phyloP scores from a whole-genome alignment of 768 basidiomycete species.

The Hysterangium stoloniferum region DNA sequence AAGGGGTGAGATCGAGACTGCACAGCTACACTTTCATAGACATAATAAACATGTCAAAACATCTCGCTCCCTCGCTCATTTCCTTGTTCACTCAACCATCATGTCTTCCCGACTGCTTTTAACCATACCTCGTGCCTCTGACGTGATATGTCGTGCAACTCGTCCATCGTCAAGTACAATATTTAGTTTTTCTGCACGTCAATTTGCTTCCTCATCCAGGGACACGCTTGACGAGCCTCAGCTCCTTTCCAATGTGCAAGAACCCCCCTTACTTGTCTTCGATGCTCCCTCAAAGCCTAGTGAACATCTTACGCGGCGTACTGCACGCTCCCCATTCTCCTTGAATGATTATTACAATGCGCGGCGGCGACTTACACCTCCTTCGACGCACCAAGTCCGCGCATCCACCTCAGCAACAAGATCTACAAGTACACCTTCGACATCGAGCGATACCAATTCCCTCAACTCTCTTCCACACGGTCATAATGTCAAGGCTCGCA shows the following conservation, averaged over 20 bases:
- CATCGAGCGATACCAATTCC: background rate
- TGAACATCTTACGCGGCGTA: conserved; percentile 7
- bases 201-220: background rate
- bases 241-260: background rate
- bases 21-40: background rate
- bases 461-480: conserved; percentile 2
- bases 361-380: background rate
- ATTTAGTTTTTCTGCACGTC: background rate
- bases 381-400: background rate
- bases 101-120: background rate
- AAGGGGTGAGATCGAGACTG: too few relatives aligned
- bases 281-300: conserved; percentile 11
- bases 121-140: background rate
- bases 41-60: background rate
- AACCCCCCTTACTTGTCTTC: conserved; percentile 3
- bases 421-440: background rate
- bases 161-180: background rate
- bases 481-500: conserved; percentile 20
- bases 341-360: conserved; percentile 3
- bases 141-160: background rate
- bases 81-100: background rate
- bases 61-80: background rate
- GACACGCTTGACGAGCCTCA: background rate
- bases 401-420: background rate
- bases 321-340: conserved; percentile 8